Evolutionary conservation across 2,329 filamentous ascomycete species (phyloP).

Genomic region (Aureobasidium leucospermi): DNA sequence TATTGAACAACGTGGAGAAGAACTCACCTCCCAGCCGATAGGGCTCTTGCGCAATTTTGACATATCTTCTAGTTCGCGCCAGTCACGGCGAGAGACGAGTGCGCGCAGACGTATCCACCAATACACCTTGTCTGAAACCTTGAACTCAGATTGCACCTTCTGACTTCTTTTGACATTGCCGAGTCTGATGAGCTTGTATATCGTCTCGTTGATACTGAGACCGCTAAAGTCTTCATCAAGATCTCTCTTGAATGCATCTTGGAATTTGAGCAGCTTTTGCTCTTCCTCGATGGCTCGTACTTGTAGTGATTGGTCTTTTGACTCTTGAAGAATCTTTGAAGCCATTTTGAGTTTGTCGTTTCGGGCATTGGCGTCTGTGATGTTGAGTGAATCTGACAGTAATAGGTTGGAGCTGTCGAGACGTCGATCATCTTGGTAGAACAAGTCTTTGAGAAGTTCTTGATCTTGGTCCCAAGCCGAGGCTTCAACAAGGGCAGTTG

Average conservation of each 20-base stretch:
- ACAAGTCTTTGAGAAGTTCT: conserved; percentile 84
- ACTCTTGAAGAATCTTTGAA: conserved; percentile 73
- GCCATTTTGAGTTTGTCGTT: conserved; percentile 85
- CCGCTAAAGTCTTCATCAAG: conserved; percentile 63
- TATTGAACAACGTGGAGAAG: neutral
- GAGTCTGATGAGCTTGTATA: conserved; percentile 77
- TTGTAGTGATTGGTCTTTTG: conserved; percentile 70
- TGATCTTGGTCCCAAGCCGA: conserved; percentile 72
- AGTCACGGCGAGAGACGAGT: conserved; percentile 82
- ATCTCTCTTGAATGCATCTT: conserved; percentile 81
- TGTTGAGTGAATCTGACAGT: conserved; percentile 71
- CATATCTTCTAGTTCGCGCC: conserved; percentile 85
- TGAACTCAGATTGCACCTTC: conserved; percentile 87
- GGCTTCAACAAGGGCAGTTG: conserved; percentile 82
- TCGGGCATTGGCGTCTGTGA: conserved; percentile 61
- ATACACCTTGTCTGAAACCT: conserved; percentile 79
- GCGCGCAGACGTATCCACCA: conserved; percentile 85
- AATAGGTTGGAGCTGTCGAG: conserved; percentile 84
- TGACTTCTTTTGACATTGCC: conserved; percentile 79
- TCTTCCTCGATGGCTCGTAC: conserved; percentile 72
- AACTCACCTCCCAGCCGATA: conserved; percentile 87
- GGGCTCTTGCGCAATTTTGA: conserved; percentile 72
- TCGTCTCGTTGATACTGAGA: conserved; percentile 81
- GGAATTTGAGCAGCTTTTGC: conserved; percentile 69
- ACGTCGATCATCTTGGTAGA: conserved; percentile 92